Percentiles rank a stretch among this genome's conserved stretches.
phyloP scores from a whole-genome alignment of 2,329 filamentous ascomycete genomes.

The Aureobasidium sp. region DNA sequence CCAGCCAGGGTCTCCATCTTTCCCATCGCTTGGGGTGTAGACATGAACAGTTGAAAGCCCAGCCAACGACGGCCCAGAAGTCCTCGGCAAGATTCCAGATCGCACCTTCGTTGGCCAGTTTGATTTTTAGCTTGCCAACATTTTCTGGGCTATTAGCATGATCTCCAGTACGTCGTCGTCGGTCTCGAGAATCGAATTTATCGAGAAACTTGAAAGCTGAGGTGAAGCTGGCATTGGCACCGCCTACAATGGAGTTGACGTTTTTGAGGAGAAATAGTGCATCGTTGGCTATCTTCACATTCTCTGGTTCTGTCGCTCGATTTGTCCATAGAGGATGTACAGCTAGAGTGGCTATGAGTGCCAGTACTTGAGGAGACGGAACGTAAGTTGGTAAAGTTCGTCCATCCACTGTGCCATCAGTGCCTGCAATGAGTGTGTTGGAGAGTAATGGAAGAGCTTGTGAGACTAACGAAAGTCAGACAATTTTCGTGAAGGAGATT shows the following conservation, averaged over 20 bases:
- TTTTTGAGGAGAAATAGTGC: conserved; percentile 64
- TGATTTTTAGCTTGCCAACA: conserved; percentile 27
- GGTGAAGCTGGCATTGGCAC: conserved; percentile 59
- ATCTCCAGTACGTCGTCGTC: conserved; percentile 10
- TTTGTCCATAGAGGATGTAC: conserved; percentile 75
- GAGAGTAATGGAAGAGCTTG: conserved; percentile 47
- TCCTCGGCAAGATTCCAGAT: conserved; percentile 71
- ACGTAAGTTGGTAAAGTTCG: conserved; percentile 46
- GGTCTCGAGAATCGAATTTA: not conserved
- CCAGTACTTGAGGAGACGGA: conserved; percentile 64
- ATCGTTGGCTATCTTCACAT: conserved; percentile 53
- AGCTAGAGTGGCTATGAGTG: conserved; percentile 70
- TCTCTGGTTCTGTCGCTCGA: conserved; percentile 53
- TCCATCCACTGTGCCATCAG: conserved; percentile 19
- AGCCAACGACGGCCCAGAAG: conserved; percentile 83
- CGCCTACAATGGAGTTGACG: conserved; percentile 56
- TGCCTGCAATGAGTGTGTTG: conserved; percentile 51
- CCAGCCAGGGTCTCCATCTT: conserved; percentile 72
- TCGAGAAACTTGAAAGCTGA: conserved; percentile 60
- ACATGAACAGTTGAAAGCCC: conserved; percentile 86
- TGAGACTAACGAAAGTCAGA: conserved; percentile 13
- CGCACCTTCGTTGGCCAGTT: conserved; percentile 46
- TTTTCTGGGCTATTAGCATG: conserved; percentile 23
- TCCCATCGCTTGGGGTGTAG: conserved; percentile 66
- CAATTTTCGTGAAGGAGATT: not conserved